A percentile compares a stretch with the other conserved stretches of the same genome.
Conservation (phyloP, 176 grass and related monocot genomes). For the Saccharum spontaneum region DNA sequence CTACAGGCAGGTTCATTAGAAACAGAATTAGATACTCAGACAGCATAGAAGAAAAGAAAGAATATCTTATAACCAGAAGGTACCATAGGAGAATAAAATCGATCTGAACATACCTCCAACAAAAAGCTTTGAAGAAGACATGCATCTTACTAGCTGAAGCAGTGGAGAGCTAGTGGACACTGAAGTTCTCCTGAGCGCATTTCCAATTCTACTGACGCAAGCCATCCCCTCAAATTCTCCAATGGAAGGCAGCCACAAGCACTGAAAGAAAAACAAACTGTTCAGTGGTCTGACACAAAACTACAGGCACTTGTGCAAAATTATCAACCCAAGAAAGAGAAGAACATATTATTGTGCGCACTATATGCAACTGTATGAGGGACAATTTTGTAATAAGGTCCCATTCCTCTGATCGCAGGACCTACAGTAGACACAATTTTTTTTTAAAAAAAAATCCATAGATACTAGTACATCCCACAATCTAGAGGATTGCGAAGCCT, state of each 20-base stretch:
- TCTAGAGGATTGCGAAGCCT: not conserved
- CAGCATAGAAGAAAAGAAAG: not conserved
- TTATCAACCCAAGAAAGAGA: not conserved
- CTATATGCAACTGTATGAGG: not conserved
- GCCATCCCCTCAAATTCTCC: slow-evolving; percentile 49
- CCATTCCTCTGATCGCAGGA: not conserved
- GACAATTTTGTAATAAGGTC: no score
- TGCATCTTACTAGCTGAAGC: slow-evolving; percentile 75
- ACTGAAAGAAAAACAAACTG: not conserved
- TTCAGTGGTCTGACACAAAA: not conserved
- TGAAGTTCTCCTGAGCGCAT: slow-evolving; percentile 46
- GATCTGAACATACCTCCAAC: slow-evolving; percentile 57
- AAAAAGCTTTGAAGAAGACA: slow-evolving; percentile 93
- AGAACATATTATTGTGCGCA: not conserved
- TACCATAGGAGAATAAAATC: not conserved
- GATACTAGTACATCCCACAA: not conserved
- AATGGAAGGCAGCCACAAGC: not conserved
- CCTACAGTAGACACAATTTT: not conserved
- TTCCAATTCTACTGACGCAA: slow-evolving; percentile 62
- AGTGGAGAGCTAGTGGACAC: slow-evolving; percentile 49
- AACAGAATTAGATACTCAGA: not conserved
- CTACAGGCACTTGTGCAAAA: not conserved
- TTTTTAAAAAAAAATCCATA: no score
- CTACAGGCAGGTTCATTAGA: slow-evolving; percentile 24
- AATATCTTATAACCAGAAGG: not conserved